Base-by-base conservation (phyloP, 2,329 filamentous ascomycete species). In the Magnaporthiopsis rhizophila region DNA sequence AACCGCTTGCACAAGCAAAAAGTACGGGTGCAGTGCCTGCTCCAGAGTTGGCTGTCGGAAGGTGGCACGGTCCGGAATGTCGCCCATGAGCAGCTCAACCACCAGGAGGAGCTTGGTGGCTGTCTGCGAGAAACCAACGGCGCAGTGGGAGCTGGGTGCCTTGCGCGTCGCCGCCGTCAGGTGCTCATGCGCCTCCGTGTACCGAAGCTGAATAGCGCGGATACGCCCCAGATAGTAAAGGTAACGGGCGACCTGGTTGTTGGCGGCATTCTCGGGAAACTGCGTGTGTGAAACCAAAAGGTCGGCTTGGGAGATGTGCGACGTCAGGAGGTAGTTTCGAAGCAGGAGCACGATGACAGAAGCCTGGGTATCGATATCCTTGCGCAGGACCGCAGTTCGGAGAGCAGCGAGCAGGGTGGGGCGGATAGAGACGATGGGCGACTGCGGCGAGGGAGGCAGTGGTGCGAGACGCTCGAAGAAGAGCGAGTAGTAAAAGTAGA, bases 161-260 rank as follows among this genome's bases (percentile, higher is more conserved):
- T 99, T 99, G 71, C 95, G 90, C 36, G 93, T 97, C 59, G 95
- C 95, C 61, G 92, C 92, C 58, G 90, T 92, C 68, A 99, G 82
- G 76, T 98, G 92, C 74, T 96, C 91, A 73, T 99, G 95, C 28
- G 95, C 95, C 75, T 97, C 94, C 11, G 95, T 97, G 80, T 99
- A 99, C 70, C 91, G 90, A 69, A 99, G 84, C 80, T 99, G 95
- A 71, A 98, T 96, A 64, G 95, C 92, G 67, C 95, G 89, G 78
- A 98, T 97, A 70, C 94, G 91, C 66, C 95, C 95, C 15, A 99
- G 86, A 77, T 99, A 99, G 84, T 96, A 99, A 65, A 98, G 83
- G 80, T 97, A 99, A 67, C 95, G 88, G 68, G 95, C 96, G 69
- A 99, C 93, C 80, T 99, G 95, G 76, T 97, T 99, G 81, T 97